Conservation (phyloP, 2,329 filamentous ascomycete species). For the Dactylonectria macrodidyma region DNA sequence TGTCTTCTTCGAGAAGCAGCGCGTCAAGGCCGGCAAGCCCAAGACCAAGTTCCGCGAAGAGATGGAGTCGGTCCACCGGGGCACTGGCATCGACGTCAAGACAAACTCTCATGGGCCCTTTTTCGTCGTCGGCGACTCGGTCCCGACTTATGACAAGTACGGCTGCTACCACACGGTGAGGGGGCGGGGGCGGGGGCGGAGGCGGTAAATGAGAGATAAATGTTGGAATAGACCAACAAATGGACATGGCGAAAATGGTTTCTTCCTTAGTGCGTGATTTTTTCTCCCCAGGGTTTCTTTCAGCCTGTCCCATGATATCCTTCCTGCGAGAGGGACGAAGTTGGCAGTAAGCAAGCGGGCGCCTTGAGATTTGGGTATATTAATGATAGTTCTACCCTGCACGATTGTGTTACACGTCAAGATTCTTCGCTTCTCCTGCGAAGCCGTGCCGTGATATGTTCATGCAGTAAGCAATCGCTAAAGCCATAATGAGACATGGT, state of each 20-base stretch:
- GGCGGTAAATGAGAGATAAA: not conserved
- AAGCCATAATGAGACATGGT: not conserved
- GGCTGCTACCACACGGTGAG: conserved; percentile 35
- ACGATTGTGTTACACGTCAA: not conserved
- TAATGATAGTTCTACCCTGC: not conserved
- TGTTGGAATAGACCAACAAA: not conserved
- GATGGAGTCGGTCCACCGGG: conserved; percentile 61
- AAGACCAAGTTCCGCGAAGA: conserved; percentile 66
- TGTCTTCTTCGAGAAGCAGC: conserved; percentile 72
- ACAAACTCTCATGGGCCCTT: conserved; percentile 33
- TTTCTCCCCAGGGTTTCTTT: not conserved
- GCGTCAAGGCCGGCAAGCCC: conserved; percentile 65
- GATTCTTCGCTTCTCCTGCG: not conserved
- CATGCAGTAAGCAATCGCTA: not conserved
- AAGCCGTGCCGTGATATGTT: not conserved
- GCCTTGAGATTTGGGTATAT: not conserved
- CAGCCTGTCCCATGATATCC: not conserved
- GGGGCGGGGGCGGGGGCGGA: not conserved
- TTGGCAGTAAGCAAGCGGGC: not conserved
- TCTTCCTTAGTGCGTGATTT: not conserved
- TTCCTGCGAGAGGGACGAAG: not conserved
- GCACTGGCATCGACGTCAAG: conserved; percentile 45
- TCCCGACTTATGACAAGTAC: conserved; percentile 38
- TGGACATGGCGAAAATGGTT: not conserved
- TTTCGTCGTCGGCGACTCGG: conserved; percentile 24